Conservation (phyloP, 2,329 filamentous ascomycete species). For the Trichothecium roseum region DNA sequence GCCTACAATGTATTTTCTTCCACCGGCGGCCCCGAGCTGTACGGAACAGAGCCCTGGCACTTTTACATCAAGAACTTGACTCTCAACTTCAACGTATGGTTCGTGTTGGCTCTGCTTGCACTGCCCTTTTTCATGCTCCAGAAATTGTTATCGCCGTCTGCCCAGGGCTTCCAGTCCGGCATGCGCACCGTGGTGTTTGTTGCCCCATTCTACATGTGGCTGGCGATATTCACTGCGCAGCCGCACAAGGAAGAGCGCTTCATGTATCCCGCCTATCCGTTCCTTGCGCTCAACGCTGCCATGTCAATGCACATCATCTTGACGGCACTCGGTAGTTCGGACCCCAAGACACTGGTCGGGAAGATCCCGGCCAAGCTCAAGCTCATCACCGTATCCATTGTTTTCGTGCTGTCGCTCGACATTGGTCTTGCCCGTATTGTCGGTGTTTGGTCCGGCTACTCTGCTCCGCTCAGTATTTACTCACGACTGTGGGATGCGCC, state of each 20-base stretch:
- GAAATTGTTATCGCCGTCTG: conserved; percentile 50
- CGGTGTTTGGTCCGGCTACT: conserved; percentile 73
- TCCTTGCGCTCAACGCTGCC: conserved; percentile 79
- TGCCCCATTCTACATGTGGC: conserved; percentile 87
- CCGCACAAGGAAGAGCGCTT: conserved; percentile 98
- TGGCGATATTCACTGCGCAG: conserved; percentile 81
- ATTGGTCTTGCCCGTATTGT: conserved; percentile 62
- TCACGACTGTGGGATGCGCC: conserved; percentile 49
- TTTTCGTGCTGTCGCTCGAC: conserved; percentile 54
- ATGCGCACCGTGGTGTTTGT: conserved; percentile 70
- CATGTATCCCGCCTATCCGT: conserved; percentile 95
- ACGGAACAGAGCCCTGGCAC: conserved; percentile 92
- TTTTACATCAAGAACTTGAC: conserved; percentile 89
- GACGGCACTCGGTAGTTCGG: conserved; percentile 59
- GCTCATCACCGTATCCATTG: conserved; percentile 47
- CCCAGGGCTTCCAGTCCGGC: conserved; percentile 55
- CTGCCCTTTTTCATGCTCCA: conserved; percentile 69
- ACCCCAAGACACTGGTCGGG: conserved; percentile 55
- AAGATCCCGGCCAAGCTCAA: conserved; percentile 70
- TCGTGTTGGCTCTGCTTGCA: conserved; percentile 64
- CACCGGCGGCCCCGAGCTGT: conserved; percentile 76
- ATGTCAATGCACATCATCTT: conserved; percentile 75
- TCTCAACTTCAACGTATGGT: conserved; percentile 95
- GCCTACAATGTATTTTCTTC: conserved; percentile 89
- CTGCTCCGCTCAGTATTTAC: conserved; percentile 67